These are phyloP conservation scores for Canariomyces notabilis DNA, from an alignment of 2,329 filamentous ascomycete species.

Conservation along the genomic window DNA sequence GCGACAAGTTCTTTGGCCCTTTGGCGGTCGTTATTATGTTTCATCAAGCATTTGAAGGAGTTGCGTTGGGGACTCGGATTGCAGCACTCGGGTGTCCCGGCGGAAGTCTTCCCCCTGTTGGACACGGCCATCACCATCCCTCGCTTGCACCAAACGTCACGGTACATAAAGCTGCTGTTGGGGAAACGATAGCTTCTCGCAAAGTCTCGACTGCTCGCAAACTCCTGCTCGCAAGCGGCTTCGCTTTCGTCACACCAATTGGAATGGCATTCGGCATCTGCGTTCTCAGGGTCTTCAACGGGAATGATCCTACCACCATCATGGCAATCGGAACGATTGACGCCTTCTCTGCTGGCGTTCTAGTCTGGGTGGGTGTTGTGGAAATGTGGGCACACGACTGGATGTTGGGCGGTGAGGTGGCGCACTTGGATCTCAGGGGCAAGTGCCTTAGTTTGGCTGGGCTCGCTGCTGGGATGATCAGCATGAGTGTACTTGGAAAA, in stretches of 20 bases:
- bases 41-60: slow-evolving; percentile 73
- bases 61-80: slow-evolving; percentile 70
- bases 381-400: slow-evolving; percentile 78
- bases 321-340: slow-evolving; percentile 70
- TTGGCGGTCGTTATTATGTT: slow-evolving; percentile 66
- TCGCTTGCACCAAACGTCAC: not conserved
- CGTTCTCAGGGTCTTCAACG: slow-evolving; percentile 65
- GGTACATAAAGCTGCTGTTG: not conserved
- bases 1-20: slow-evolving; percentile 51
- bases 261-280: slow-evolving; percentile 79
- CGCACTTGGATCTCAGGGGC: slow-evolving; percentile 43
- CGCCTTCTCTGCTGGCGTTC: slow-evolving; percentile 67
- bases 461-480: slow-evolving; percentile 55
- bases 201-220: not conserved
- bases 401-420: slow-evolving; percentile 56
- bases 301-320: slow-evolving; percentile 63
- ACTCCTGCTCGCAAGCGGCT: slow-evolving; percentile 50
- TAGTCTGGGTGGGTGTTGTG: slow-evolving; percentile 72
- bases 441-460: slow-evolving; percentile 47
- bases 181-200: not conserved
- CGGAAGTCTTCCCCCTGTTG: slow-evolving; percentile 39
- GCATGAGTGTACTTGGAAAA: slow-evolving; percentile 71
- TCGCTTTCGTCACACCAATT: slow-evolving; percentile 67
- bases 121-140: not conserved
- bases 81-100: slow-evolving; percentile 52